Base-by-base conservation (phyloP, 2,329 filamentous ascomycete genomes). In the Intubia oerlemansii region DNA sequence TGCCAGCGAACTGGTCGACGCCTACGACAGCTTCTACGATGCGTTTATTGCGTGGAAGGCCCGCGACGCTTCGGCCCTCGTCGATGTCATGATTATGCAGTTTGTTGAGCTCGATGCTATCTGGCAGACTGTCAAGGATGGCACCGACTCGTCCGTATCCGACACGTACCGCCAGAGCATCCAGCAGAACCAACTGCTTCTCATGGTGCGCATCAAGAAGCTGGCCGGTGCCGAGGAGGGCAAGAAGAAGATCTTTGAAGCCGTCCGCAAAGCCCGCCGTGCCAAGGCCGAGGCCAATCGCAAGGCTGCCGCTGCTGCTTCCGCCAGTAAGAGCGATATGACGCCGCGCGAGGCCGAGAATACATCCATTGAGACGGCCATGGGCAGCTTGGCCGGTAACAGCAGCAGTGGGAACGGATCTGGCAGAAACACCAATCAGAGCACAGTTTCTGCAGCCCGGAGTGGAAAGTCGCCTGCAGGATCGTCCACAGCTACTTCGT, bases 1-100 rank as follows among this genome's bases (percentile, higher is more conserved):
- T 23, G 55, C 63, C 17, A 62, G 68, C 30, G 59, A 62, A 2
- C 55, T 88, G 12, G 63, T 72, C 0, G 64, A 80, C 39, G 59
- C 67, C 1, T 80, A 84, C 42, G 66, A 73, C 18, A 65, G 71
- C 0, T 88, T 81, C 39, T 67, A 74, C 40, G 74, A 77, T 30
- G 76, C 76, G 1, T 84, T 88, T 42, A 76, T 79, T 34, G 70
- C 76, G 4, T 88, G 79, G 79, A 81, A 84, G 48, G 72, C 78
- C 2, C 66, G 77, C 29, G 79, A 85, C 44, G 79, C 76, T 0
- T 71, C 71, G 30, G 71, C 77, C 0, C 55, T 88, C 5, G 68
- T 85, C 29, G 75, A 84, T 41, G 73, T 80, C 31, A 84, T 88
- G 78, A 60, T 85, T n/a, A 63, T 79, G 42, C 77, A 81, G 38